phyloP scores from a whole-genome alignment of 78 protist genomes.

The Emiliania huxleyi region DNA sequence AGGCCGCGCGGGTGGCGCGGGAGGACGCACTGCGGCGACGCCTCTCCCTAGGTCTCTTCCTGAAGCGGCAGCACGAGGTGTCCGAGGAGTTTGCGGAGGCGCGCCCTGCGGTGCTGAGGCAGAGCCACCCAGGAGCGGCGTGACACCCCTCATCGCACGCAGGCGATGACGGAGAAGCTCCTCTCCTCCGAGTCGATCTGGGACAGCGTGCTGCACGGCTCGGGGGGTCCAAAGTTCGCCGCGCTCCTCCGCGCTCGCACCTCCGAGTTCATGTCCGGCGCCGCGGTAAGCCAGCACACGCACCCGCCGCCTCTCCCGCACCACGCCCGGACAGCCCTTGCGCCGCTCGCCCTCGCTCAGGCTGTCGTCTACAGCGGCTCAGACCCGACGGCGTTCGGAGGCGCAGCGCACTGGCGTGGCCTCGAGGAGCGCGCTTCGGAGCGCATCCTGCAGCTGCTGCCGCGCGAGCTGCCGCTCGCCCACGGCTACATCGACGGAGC shows the following conservation, averaged over 20 bases:
- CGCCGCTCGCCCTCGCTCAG: not conserved
- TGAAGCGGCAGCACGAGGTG: constrained; percentile 38
- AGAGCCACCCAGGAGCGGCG: no score
- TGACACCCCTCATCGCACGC: no score
- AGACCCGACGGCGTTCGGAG: not conserved
- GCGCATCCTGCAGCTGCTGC: not conserved
- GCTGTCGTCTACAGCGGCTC: not conserved
- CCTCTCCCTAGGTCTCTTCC: constrained; percentile 36
- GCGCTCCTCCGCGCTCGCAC: not conserved
- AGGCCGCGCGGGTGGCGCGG: no score
- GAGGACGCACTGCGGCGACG: no score
- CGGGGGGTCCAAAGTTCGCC: not conserved
- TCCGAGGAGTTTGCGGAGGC: constrained; percentile 21
- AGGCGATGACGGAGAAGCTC: not conserved
- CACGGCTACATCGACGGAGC: not conserved
- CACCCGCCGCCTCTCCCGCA: not conserved
- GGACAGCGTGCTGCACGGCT: constrained; percentile 16
- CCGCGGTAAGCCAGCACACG: not conserved
- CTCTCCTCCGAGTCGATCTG: constrained; percentile 17
- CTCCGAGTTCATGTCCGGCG: not conserved
- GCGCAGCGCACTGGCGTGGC: no score
- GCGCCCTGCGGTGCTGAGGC: no score
- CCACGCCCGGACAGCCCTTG: not conserved
- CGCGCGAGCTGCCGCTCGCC: not conserved
- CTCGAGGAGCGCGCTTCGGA: not conserved